phyloP scores from a whole-genome alignment of 2,329 filamentous ascomycete species.

The Nemania diffusa region DNA sequence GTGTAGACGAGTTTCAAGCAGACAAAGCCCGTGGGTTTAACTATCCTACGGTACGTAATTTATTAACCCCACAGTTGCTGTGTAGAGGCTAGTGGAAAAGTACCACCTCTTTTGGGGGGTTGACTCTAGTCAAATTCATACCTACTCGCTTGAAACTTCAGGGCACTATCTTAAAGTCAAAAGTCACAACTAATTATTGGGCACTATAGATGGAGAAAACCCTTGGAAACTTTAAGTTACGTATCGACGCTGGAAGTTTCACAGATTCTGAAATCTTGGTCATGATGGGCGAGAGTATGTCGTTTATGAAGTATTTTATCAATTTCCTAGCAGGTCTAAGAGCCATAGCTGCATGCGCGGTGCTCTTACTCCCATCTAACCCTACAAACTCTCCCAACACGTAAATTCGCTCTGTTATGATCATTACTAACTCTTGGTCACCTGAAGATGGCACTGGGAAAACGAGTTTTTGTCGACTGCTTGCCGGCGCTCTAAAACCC shows the following conservation, averaged over 20 bases:
- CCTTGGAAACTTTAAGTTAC: constrained; percentile 86
- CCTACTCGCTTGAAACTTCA: neutral
- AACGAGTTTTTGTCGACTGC: constrained; percentile 97
- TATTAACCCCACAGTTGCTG: neutral
- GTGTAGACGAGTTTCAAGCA: constrained; percentile 31
- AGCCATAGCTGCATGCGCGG: neutral
- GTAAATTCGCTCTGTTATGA: neutral
- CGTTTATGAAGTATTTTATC: neutral
- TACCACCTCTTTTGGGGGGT: neutral
- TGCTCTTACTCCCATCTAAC: neutral
- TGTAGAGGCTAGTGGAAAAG: neutral
- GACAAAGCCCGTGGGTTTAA: constrained; percentile 50
- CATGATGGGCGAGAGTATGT: constrained; percentile 41
- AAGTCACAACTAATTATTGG: constrained; percentile 16
- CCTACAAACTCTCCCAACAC: neutral
- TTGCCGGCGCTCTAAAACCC: constrained; percentile 92
- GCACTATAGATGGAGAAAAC: constrained; percentile 84
- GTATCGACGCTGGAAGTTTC: constrained; percentile 84
- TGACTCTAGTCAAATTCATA: neutral
- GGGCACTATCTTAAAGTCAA: neutral
- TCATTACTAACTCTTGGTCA: constrained; percentile 12
- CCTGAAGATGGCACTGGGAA: constrained; percentile 96
- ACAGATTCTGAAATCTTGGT: constrained; percentile 99
- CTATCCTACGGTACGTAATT: constrained; percentile 24
- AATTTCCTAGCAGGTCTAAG: no score